Evolutionary conservation across 768 basidiomycete genomes (phyloP).

Genomic region (Hericium erinaceus): DNA sequence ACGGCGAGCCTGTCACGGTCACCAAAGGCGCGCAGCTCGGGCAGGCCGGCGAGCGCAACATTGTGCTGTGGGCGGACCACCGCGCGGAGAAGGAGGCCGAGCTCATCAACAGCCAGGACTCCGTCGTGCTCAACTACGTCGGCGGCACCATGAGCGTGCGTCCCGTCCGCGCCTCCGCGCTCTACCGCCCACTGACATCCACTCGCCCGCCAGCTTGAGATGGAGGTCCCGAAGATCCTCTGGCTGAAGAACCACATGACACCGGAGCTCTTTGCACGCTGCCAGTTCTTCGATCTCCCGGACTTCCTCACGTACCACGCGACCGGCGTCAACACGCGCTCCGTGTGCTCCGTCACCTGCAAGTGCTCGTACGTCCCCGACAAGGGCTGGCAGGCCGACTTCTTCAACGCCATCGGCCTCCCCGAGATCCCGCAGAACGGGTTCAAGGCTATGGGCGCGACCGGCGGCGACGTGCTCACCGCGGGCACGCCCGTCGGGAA

Average conservation of each 20-base stretch:
- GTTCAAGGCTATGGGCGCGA: slow-evolving; percentile 68
- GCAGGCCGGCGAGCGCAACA: slow-evolving; percentile 63
- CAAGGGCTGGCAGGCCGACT: slow-evolving; percentile 82
- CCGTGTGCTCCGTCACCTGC: slow-evolving; percentile 90
- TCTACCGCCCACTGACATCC: background rate
- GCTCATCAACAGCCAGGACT: slow-evolving; percentile 76
- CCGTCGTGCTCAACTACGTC: slow-evolving; percentile 86
- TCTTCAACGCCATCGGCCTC: slow-evolving; percentile 82
- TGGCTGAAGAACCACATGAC: slow-evolving; percentile 93
- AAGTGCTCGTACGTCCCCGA: slow-evolving; percentile 90
- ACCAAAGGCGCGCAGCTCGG: slow-evolving; percentile 62
- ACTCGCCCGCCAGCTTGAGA: slow-evolving; percentile 59
- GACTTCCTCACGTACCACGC: slow-evolving; percentile 93
- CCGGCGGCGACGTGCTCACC: slow-evolving; percentile 53
- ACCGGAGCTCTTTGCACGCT: slow-evolving; percentile 53
- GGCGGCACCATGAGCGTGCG: slow-evolving; percentile 91
- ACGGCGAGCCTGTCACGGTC: slow-evolving; percentile 68
- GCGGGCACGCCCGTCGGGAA: slow-evolving; percentile 81
- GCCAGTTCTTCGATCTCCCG: slow-evolving; percentile 88
- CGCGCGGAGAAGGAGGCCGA: slow-evolving; percentile 89
- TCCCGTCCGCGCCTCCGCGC: slow-evolving; percentile 14
- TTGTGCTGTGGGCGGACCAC: slow-evolving; percentile 96
- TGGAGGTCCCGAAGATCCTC: slow-evolving; percentile 96
- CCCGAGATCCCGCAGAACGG: slow-evolving; percentile 55
- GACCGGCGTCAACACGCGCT: slow-evolving; percentile 62